Percentiles rank a stretch among this genome's conserved stretches.
These are phyloP conservation scores for Bombardia bombarda DNA, from an alignment of 495 filamentous ascomycete genomes.

Conservation along the genomic window DNA sequence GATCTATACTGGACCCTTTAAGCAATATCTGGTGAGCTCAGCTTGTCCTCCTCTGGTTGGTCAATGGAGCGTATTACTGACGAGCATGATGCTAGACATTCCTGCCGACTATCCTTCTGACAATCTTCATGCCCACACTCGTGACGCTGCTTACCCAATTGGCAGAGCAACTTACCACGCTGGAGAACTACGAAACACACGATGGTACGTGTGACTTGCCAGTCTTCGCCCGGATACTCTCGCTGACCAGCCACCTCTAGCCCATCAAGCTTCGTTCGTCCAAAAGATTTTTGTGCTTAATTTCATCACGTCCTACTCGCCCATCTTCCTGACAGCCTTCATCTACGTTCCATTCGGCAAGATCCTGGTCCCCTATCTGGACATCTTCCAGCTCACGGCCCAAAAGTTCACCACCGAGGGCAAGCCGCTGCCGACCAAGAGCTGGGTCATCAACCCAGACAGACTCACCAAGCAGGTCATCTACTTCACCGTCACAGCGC, in stretches of 20 bases:
- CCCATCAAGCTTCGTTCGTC: conserved; percentile 72
- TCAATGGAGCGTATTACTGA: conserved; percentile 20
- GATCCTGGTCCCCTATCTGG: conserved; percentile 79
- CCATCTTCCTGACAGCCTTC: conserved; percentile 88
- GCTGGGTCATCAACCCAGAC: conserved; percentile 77
- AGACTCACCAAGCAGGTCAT: conserved; percentile 87
- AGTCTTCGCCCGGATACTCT: not conserved
- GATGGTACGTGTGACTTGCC: conserved; percentile 34
- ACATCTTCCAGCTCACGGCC: conserved; percentile 74
- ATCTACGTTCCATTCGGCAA: conserved; percentile 93
- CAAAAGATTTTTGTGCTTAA: conserved; percentile 93
- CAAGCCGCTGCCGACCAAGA: conserved; percentile 54
- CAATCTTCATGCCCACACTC: conserved; percentile 71
- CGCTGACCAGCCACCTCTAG: conserved; percentile 7
- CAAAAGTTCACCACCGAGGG: conserved; percentile 66
- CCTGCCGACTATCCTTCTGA: conserved; percentile 78
- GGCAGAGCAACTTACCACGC: conserved; percentile 72
- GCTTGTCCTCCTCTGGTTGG: not conserved
- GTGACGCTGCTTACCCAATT: conserved; percentile 65
- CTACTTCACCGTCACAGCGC: conserved; percentile 94
- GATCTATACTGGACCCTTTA: conserved; percentile 86
- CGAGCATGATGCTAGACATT: conserved; percentile 51
- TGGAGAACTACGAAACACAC: conserved; percentile 87
- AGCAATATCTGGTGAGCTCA: conserved; percentile 66
- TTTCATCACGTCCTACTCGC: conserved; percentile 94